Base-by-base conservation (phyloP, 768 basidiomycete species). In the Serendipita sp. region DNA sequence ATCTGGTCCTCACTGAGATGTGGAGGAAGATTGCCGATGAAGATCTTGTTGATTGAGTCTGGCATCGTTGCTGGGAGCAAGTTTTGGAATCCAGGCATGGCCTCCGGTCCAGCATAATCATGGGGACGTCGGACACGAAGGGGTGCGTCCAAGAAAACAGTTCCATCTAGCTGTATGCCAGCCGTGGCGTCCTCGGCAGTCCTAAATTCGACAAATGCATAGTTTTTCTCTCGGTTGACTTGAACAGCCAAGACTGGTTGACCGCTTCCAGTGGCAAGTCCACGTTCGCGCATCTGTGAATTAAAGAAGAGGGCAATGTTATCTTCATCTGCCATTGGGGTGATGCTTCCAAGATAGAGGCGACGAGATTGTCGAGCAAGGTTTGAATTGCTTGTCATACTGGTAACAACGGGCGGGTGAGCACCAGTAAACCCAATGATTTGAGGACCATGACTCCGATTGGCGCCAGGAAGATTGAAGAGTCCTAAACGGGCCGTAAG, bases 181-280 rank as follows among this genome's bases (percentile, higher is more conserved):
- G 90, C 83, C 1, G 95, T 94, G 7, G 94, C 93, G 73, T 98
- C 95, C 70, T 97, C 90, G 7, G 93, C 86, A 66, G 90, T 94
- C 63, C 95, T 92, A 80, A 98, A 98, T 95, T 99, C 96, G 61
- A 98, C 88, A 71, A 97, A 99, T 1, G 96, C 96, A 71, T 97
- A 99, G 68, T 91, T 93, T 79, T 98, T 99, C 74, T 98, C 96
- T 69, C 93, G 93, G 70, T 97, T 97, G 76, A 96, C 88, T 70
- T 95, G 92, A 3, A 96, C 92, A 20, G 87, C 87, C 33, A 94
- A 79, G 33, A 98, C 91, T 9, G 95, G 90, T 66, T 92, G 91
- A 22, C 90, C 92, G 30, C 85, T 86, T 43, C 68, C 65, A 3
- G 90, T 89, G 14, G 90, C 88, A 51, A 94, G 83, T 65, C 79